Percentiles rank a stretch among this genome's conserved stretches.
phyloP scores from a whole-genome alignment of 2,329 filamentous ascomycete genomes.

The Aspergillus japonicus region DNA sequence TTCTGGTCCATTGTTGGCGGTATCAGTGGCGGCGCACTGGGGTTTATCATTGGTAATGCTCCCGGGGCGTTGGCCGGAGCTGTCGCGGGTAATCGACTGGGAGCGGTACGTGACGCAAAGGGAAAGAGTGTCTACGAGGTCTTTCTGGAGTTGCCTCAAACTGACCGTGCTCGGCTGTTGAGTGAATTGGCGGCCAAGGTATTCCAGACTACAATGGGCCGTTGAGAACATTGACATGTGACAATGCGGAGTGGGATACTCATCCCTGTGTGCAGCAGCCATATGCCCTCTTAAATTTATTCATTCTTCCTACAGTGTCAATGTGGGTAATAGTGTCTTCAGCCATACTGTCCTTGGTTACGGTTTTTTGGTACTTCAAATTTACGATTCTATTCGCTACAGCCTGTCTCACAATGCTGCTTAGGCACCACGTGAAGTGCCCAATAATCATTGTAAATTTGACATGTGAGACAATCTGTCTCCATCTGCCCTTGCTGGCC shows the following conservation, averaged over 20 bases:
- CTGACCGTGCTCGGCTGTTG: constrained; percentile 75
- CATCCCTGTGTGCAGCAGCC: neutral
- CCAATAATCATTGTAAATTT: too few relatives aligned
- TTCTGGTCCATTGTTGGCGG: constrained; percentile 90
- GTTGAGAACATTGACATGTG: constrained; percentile 10
- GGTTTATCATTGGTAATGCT: constrained; percentile 92
- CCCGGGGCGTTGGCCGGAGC: constrained; percentile 85
- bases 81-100: constrained; percentile 88
- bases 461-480: too few relatives aligned
- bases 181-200: constrained; percentile 83
- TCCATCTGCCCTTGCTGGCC: too few relatives aligned
- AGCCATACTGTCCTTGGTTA: too few relatives aligned
- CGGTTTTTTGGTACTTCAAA: too few relatives aligned
- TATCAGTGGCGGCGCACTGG: constrained; percentile 81
- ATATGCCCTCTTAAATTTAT: neutral
- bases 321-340: too few relatives aligned
- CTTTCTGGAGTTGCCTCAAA: constrained; percentile 80
- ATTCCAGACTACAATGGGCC: constrained; percentile 54
- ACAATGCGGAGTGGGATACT: neutral
- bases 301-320: neutral
- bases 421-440: too few relatives aligned
- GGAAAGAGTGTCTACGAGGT: constrained; percentile 95
- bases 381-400: too few relatives aligned
- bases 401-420: too few relatives aligned
- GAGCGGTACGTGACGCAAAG: constrained; percentile 81